Base-by-base conservation (phyloP, 176 grass and related monocot species). In the Alloteropsis semialata region DNA sequence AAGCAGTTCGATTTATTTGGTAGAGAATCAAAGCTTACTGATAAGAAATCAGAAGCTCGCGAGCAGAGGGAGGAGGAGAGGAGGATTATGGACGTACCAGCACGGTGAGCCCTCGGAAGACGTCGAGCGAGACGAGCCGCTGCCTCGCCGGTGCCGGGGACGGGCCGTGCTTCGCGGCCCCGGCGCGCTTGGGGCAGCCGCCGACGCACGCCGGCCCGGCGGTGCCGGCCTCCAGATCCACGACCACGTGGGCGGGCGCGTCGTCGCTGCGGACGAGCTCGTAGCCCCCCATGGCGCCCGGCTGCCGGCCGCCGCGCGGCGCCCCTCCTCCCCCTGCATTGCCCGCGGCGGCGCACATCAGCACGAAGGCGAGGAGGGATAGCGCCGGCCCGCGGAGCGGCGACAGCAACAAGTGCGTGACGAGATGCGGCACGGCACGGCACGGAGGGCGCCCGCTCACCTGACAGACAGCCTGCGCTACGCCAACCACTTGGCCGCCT, bases 51-150 rank as follows among this genome's bases (percentile, higher is more conserved):
- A n/a, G n/a, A n/a, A 28, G 18, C 18, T 29, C 1, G 34, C 1
- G 50, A 45, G 56, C 55, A 38, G 48, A 63, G 4, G 21, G 5
- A 13, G 51, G 0, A 8, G 3, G 53, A 44, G 5, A 3, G 1
- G 34, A 25, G 16, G 17, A 41, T 25, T 53, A 28, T 0, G 44
- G 7, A 58, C 81, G 57, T 77, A 94, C 92, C 88, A 87, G 74
- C 3, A 94, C 92, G 79, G 92, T 94, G 82, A 88, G 76, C 58
- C 92, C 91, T 19, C 92, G 82, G 88, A 94, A 94, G 15, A 94
- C 92, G 78, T 94, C 92, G 79, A 94, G 92, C 65, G 92, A 93
- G 82, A 90, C 79, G 69, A 94, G 92, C 54, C 92, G 88, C 77
- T 90, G 73, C 72, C 15, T 21, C 11, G 65, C 0, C 2, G 72